These are phyloP conservation scores for Dipteronia sinensis DNA, from an alignment of 345 rosid species.

Conservation along the genomic window DNA sequence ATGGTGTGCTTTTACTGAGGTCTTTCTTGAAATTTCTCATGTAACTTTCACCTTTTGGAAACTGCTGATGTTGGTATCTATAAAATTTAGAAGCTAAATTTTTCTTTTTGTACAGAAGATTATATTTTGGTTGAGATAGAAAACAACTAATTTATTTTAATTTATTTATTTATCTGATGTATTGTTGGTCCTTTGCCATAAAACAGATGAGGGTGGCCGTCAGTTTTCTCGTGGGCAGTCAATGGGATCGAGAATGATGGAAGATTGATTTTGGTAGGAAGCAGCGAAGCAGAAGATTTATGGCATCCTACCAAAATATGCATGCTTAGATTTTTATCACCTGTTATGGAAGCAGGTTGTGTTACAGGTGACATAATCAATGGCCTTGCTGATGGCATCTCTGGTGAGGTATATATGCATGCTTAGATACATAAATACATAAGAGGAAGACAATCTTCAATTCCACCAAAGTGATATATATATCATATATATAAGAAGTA, in stretches of 20 bases:
- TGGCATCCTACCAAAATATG: no score
- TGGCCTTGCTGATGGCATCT: constrained; percentile 34
- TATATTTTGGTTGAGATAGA: neutral
- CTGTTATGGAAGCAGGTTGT: constrained; percentile 25
- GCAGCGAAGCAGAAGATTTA: no score
- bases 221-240: constrained; percentile 36
- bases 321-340: no score
- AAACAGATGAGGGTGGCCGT: constrained; percentile 47
- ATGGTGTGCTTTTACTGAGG: neutral
- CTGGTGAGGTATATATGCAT: constrained; percentile 25
- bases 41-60: neutral
- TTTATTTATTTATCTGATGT: neutral
- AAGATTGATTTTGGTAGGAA: constrained; percentile 5
- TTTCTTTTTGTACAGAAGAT: neutral
- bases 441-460: constrained; percentile 62
- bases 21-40: neutral
- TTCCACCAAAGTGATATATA: constrained; percentile 75
- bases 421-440: neutral
- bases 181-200: constrained; percentile 6
- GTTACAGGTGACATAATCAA: constrained; percentile 29
- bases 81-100: neutral
- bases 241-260: constrained; percentile 40
- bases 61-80: neutral
- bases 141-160: neutral
- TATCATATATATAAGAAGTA: constrained; percentile 23